Evolutionary conservation across 1,284 basidiomycete species (phyloP).

Genomic region (Rhodofomes roseus): DNA sequence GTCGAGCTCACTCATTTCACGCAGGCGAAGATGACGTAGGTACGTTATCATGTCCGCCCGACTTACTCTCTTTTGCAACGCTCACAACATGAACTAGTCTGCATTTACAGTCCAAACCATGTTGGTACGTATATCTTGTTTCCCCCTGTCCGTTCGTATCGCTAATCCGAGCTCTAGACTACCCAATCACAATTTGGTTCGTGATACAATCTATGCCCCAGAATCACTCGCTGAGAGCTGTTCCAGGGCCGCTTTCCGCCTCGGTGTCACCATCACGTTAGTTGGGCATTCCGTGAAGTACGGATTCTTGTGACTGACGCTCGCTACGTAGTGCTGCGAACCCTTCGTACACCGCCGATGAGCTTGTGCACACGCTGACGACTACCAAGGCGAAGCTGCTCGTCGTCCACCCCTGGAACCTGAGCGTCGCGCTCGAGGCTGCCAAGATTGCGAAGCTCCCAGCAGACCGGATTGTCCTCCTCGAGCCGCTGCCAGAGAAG

Average conservation of each 20-base stretch:
- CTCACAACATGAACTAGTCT: conserved; percentile 18
- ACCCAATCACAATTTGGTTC: conserved; percentile 58
- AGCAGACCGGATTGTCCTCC: conserved; percentile 47
- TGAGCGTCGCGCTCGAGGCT: conserved; percentile 47
- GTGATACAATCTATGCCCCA: not conserved
- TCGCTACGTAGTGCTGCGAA: conserved; percentile 44
- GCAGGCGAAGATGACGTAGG: conserved; percentile 21
- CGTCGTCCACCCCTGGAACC: conserved; percentile 49
- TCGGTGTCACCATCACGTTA: conserved; percentile 67
- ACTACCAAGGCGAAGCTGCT: conserved; percentile 51
- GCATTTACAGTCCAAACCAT: conserved; percentile 34
- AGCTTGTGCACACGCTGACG: conserved; percentile 58
- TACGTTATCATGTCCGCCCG: conserved; percentile 5
- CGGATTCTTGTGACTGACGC: not conserved
- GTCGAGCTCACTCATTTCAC: not conserved
- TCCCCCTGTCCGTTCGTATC: not conserved
- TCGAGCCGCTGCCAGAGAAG: conserved; percentile 28
- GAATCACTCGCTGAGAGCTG: not conserved
- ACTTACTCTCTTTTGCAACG: not conserved
- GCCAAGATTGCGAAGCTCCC: conserved; percentile 46
- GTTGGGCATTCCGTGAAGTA: conserved; percentile 14
- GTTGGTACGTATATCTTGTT: conserved; percentile 15
- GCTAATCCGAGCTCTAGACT: conserved; percentile 42
- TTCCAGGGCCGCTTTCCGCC: conserved; percentile 55
- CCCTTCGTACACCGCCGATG: conserved; percentile 59